Evolutionary conservation across 2,329 filamentous ascomycete genomes (phyloP), one percentile per base, ranked within the genome.

Genomic region (Neofusicoccum cordaticola): DNA sequence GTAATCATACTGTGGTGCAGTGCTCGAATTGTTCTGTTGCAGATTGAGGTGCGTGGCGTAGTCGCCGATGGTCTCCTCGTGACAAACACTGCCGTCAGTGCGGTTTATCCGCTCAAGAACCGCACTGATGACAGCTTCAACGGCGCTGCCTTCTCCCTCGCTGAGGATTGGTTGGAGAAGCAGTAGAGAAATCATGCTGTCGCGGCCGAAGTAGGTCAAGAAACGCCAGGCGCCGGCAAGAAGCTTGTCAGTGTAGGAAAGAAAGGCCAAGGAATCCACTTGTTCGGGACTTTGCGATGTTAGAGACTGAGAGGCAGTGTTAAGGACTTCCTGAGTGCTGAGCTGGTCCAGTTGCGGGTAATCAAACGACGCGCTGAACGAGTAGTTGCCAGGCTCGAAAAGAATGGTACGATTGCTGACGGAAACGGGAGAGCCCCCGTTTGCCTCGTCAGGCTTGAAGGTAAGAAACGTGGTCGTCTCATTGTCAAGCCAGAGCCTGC

Each of bases 171-270:
- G 81, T 64, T 86, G 82, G 35, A 89, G 76, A 0, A 90, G 75
- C 0, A 89, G 79, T 13, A 84, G 77, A 1, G 85, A 80, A 44
- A 90, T 87, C 80, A 89, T 86, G 66, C 83, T 86, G 69, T 90
- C 87, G 11, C 87, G 82, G 0, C 86, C 87, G 74, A 90, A 89
- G 69, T 89, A 90, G 0, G 87, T 89, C 50, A 90, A 73, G 68
- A 89, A 90, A 1, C 86, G 78, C 87, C 86, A 90, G 3, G 85
- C 86, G 11, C 87, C 87, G 1, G 88, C 87, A 2, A 88, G 77
- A 0, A 90, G 77, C 68, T 89, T 90, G 37, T 85, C 78, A 0
- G 80, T 84, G 67, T 89, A 90, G 0, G 87, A 89, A 3, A 90
- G 76, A 73, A 90, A 89, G 0, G 86, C 85, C 0, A 89, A 74